Percentiles rank a stretch among this genome's conserved stretches.
phyloP scores from a whole-genome alignment of 139 green algal genomes.

The Chlorella vulgaris region DNA sequence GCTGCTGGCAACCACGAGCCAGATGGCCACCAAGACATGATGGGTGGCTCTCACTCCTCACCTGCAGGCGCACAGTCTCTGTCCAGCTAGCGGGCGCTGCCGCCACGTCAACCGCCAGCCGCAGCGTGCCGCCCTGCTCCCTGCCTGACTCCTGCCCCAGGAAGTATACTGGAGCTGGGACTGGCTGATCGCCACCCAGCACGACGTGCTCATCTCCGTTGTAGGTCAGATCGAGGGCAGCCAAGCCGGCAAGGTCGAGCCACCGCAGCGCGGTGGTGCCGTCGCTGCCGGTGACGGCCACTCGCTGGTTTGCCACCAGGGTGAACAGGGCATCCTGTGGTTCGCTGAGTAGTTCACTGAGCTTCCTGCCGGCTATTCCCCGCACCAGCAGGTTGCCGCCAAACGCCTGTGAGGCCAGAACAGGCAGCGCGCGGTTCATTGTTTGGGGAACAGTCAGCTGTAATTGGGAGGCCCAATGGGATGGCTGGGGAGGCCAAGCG shows the following conservation, averaged over 20 bases:
- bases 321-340: background rate
- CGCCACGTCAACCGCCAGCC: constrained; percentile 19
- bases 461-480: background rate
- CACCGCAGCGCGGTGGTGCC: background rate
- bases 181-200: background rate
- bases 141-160: constrained; percentile 7
- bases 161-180: constrained; percentile 21
- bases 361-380: background rate
- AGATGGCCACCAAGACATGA: too few relatives aligned
- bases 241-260: background rate
- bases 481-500: background rate
- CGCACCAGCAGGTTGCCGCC: background rate
- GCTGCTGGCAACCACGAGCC: too few relatives aligned
- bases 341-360: background rate
- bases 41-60: constrained; percentile 42
- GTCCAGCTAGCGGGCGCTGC: background rate
- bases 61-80: constrained; percentile 2
- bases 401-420: constrained; percentile 12
- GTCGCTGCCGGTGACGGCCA: constrained; percentile 1
- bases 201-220: background rate
- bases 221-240: background rate
- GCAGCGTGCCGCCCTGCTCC: background rate
- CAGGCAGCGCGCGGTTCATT: background rate
- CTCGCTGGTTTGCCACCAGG: constrained; percentile 4
- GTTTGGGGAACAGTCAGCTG: background rate